Conservation (phyloP, 129 eudicot genomes). For the Smallanthus sonchifolius region DNA sequence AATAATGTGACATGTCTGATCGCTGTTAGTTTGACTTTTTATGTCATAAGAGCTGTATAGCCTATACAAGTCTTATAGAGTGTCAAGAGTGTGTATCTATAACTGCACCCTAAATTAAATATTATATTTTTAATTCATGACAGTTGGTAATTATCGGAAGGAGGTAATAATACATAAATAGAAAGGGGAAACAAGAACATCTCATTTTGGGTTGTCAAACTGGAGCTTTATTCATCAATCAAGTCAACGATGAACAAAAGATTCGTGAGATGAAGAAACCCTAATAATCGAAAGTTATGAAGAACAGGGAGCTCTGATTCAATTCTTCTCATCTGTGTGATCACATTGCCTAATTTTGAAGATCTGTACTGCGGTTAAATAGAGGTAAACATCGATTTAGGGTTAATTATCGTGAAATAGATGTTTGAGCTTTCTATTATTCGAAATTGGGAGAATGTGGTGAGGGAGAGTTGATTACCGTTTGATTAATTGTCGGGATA, state of each 20-base stretch:
- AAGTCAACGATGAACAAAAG: conserved; percentile 25
- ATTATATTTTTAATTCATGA: too few relatives aligned
- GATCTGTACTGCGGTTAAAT: conserved; percentile 6
- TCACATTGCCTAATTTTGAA: conserved; percentile 27
- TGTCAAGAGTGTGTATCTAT: too few relatives aligned
- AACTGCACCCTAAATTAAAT: too few relatives aligned
- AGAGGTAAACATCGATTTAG: conserved; percentile 16
- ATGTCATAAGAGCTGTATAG: too few relatives aligned
- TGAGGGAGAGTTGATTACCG: conserved; percentile 8
- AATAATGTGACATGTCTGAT: too few relatives aligned
- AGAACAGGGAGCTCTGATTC: not conserved
- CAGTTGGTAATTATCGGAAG: not conserved
- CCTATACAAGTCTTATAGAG: too few relatives aligned
- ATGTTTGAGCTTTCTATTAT: conserved; percentile 9
- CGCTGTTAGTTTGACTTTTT: too few relatives aligned
- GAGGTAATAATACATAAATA: not conserved
- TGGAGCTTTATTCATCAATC: conserved; percentile 27
- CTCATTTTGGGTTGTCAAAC: conserved; percentile 33
- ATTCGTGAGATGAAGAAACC: conserved; percentile 27
- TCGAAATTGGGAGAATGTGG: conserved; percentile 17
- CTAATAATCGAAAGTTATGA: conserved; percentile 5
- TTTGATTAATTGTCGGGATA: conserved; percentile 15
- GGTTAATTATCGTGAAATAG: not conserved
- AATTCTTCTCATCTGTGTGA: conserved; percentile 15
- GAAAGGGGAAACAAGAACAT: conserved; percentile 20